These are phyloP conservation scores for Prosopis cineraria DNA, from an alignment of 306 rosid genomes.

Conservation along the genomic window DNA sequence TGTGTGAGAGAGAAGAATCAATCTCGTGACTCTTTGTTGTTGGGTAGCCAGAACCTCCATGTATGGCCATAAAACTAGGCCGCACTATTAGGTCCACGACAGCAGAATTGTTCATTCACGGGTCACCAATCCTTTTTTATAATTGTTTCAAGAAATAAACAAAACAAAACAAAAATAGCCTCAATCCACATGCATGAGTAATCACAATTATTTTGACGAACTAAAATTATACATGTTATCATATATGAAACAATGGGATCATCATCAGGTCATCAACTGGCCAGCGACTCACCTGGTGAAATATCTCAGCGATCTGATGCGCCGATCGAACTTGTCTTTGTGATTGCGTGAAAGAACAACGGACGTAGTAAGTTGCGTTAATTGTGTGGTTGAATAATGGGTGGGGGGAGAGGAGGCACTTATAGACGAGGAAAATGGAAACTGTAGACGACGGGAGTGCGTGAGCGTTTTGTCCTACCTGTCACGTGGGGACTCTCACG, in stretches of 20 bases:
- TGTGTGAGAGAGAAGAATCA: conserved; percentile 30
- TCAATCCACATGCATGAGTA: background rate
- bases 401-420: conserved; percentile 1
- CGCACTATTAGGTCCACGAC: conserved; percentile 39
- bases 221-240: too few species aligned
- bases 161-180: background rate
- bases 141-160: background rate
- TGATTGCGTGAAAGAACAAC: background rate
- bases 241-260: too few species aligned
- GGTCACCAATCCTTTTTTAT: conserved; percentile 30
- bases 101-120: conserved; percentile 59
- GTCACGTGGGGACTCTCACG: conserved; percentile 61
- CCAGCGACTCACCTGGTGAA: background rate
- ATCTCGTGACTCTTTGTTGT: conserved; percentile 79
- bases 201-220: background rate
- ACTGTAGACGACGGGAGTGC: conserved; percentile 21
- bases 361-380: background rate
- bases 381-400: background rate
- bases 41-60: conserved; percentile 41
- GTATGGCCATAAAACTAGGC: conserved; percentile 51
- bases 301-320: background rate
- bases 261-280: too few species aligned
- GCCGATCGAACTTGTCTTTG: background rate
- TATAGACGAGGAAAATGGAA: conserved; percentile 28
- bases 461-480: conserved; percentile 37